These are phyloP conservation scores for Cystobasidium onofrii DNA, from an alignment of 768 basidiomycete species.

Conservation along the genomic window DNA sequence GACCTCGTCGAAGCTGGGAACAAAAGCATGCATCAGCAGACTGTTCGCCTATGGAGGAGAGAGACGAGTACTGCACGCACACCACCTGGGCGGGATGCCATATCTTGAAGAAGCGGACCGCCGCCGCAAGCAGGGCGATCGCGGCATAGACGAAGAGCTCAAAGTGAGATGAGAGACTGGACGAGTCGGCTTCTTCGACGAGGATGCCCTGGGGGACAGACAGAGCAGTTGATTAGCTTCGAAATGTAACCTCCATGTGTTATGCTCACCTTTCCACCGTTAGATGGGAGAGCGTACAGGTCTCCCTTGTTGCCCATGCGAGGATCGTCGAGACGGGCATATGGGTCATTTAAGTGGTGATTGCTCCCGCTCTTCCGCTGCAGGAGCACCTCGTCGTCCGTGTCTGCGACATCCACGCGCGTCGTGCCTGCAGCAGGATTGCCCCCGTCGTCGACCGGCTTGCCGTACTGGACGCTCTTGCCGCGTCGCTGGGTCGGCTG, in stretches of 20 bases:
- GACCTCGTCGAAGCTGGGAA: conserved; percentile 40
- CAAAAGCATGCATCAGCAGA: background rate
- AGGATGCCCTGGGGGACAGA: background rate
- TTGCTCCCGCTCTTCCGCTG: background rate
- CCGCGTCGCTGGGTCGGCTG: conserved; percentile 30
- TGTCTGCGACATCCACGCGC: background rate
- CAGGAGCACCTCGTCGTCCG: background rate
- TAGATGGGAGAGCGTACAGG: background rate
- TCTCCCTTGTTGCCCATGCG: background rate
- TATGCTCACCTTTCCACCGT: background rate
- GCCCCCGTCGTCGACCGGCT: background rate
- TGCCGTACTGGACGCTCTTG: conserved; percentile 11
- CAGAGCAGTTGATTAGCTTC: background rate
- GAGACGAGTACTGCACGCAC: conserved; percentile 28
- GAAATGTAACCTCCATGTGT: background rate
- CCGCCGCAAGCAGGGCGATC: conserved; percentile 31
- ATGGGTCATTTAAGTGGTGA: background rate
- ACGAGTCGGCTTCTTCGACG: background rate
- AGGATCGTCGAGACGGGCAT: background rate
- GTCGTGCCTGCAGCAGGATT: background rate
- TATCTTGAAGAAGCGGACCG: conserved; percentile 42
- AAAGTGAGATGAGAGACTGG: conserved; percentile 21
- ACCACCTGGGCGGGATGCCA: conserved; percentile 43
- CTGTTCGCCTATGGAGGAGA: background rate
- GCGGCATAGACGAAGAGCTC: conserved; percentile 30